phyloP scores from a whole-genome alignment of 2,329 filamentous ascomycete species.

The Furcasterigmium sp. region DNA sequence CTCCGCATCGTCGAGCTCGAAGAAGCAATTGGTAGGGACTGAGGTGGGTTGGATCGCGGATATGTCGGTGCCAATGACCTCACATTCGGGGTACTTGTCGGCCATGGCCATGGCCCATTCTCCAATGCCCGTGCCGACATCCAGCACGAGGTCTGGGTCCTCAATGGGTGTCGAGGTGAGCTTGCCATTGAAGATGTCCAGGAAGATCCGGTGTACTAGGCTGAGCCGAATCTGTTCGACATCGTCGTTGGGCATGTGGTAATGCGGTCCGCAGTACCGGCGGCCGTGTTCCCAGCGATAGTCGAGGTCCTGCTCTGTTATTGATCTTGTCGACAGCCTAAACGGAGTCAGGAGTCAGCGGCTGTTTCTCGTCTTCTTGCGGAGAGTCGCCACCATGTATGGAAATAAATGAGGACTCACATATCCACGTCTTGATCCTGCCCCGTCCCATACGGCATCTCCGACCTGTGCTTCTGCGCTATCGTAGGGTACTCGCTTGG shows the following conservation, averaged over 20 bases:
- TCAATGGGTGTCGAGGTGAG: conserved; percentile 37
- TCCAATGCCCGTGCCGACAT: conserved; percentile 55
- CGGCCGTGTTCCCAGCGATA: conserved; percentile 56
- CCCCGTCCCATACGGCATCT: conserved; percentile 23
- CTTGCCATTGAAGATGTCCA: conserved; percentile 42
- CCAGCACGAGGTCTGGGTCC: conserved; percentile 39
- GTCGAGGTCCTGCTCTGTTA: conserved; percentile 46
- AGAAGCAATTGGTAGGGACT: conserved; percentile 53
- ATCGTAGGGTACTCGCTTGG: conserved; percentile 30
- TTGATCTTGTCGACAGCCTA: conserved; percentile 41
- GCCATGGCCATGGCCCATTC: conserved; percentile 48
- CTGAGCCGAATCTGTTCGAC: conserved; percentile 58
- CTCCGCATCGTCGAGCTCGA: conserved; percentile 56
- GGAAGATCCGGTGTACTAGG: conserved; percentile 58
- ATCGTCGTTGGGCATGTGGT: conserved; percentile 64
- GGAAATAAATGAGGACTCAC: background rate
- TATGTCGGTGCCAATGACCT: conserved; percentile 55
- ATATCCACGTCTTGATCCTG: conserved; percentile 36
- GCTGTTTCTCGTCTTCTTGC: conserved; percentile 3
- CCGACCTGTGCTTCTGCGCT: conserved; percentile 26
- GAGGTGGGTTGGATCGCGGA: conserved; percentile 52
- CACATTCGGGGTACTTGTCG: conserved; percentile 45
- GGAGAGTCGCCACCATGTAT: background rate
- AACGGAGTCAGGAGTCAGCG: conserved; percentile 6
- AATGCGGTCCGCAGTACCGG: conserved; percentile 52